Percentiles rank a stretch among this genome's conserved stretches.
Conservation (phyloP, 306 rosid genomes). For the Cajanus cajan region DNA sequence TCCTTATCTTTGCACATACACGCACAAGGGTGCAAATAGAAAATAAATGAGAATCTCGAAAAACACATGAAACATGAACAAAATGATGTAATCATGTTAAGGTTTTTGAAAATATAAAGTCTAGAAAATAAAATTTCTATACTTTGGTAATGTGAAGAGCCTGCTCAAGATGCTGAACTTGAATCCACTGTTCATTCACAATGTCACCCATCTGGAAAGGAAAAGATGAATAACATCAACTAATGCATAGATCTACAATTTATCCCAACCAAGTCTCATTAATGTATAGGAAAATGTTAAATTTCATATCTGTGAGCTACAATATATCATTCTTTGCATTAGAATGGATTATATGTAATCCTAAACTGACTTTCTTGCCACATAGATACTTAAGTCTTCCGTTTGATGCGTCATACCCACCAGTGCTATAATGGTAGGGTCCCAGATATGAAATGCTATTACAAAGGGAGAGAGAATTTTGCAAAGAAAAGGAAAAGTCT, state of each 20-base stretch:
- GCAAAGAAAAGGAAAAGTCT: not conserved
- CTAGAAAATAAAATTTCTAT: conserved; percentile 31
- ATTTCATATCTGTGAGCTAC: conserved; percentile 22
- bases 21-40: conserved; percentile 3
- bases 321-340: not conserved
- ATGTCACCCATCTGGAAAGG: conserved; percentile 65
- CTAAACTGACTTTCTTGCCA: not conserved
- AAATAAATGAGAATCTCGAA: conserved; percentile 25
- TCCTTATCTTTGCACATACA: conserved; percentile 47
- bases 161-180: conserved; percentile 93
- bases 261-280: not conserved
- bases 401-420: conserved; percentile 11
- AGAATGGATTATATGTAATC: not conserved
- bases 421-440: not conserved
- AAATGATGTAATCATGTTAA: conserved; percentile 1
- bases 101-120: conserved; percentile 6
- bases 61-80: not conserved
- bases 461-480: not conserved
- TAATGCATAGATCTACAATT: conserved; percentile 5
- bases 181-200: conserved; percentile 88
- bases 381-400: not conserved
- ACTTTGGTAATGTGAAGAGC: conserved; percentile 79
- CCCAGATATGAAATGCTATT: not conserved
- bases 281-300: not conserved
- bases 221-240: conserved; percentile 35